Evolutionary conservation across 768 basidiomycete species (phyloP).

Genomic region (Clavaria fumosa): DNA sequence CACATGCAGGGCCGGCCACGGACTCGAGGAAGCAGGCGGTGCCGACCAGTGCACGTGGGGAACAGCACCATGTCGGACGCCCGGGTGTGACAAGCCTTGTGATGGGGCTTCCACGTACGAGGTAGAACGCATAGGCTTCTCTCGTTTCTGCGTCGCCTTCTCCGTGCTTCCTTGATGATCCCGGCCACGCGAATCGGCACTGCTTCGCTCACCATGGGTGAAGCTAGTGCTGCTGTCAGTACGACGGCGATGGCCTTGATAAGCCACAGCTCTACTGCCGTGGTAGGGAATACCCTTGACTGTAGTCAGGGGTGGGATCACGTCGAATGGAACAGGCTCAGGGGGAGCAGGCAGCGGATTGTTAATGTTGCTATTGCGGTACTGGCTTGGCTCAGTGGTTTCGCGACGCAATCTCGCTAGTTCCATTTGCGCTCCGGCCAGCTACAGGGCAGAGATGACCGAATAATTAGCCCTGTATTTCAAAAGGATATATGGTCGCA

Average conservation of each 20-base stretch:
- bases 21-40: no score
- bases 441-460: constrained; percentile 2
- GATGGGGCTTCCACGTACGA: no score
- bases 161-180: not conserved
- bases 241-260: not conserved
- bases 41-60: no score
- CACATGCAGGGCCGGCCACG: no score
- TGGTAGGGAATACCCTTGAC: not conserved
- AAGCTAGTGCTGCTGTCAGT: not conserved
- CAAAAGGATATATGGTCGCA: not conserved
- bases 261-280: not conserved
- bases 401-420: constrained; percentile 23
- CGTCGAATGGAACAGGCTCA: constrained; percentile 32
- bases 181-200: constrained; percentile 1
- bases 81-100: no score
- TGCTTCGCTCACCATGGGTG: not conserved
- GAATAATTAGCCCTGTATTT: not conserved
- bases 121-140: no score
- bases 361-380: constrained; percentile 18
- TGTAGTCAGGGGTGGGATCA: constrained; percentile 24
- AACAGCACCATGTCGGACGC: no score
- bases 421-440: constrained; percentile 16
- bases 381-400: constrained; percentile 16
- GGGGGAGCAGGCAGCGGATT: constrained; percentile 47
- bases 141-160: no score